Conservation (phyloP, 768 basidiomycete genomes). For the Hypholoma sublateritium region DNA sequence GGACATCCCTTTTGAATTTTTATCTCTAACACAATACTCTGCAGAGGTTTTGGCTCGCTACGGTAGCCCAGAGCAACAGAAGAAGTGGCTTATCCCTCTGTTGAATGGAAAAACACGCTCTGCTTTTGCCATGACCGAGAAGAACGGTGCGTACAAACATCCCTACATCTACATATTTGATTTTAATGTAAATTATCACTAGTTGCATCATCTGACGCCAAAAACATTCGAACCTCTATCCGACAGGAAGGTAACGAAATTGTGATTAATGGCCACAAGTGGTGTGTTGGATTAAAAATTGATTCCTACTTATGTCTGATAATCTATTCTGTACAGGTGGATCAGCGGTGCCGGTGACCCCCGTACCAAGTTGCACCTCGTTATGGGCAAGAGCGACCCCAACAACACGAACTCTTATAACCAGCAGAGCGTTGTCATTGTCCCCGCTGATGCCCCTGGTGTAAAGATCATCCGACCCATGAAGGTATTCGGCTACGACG, state of each 20-base stretch:
- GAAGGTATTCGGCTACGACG: conserved; percentile 92
- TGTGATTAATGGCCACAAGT: conserved; percentile 95
- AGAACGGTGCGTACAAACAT: conserved; percentile 54
- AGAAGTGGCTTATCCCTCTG: conserved; percentile 85
- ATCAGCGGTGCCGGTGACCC: conserved; percentile 97
- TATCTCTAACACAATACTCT: background rate
- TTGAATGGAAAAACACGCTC: conserved; percentile 92
- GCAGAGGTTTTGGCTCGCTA: conserved; percentile 96
- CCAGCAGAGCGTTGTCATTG: conserved; percentile 93
- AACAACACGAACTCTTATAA: conserved; percentile 70
- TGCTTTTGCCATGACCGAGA: conserved; percentile 97
- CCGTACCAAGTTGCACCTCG: conserved; percentile 83
- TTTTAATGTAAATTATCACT: conserved; percentile 8
- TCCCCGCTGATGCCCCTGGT: conserved; percentile 86
- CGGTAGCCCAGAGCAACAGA: conserved; percentile 88
- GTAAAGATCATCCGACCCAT: conserved; percentile 91
- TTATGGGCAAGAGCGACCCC: conserved; percentile 94
- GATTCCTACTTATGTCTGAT: background rate
- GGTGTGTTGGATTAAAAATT: conserved; percentile 58
- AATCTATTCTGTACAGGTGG: conserved; percentile 58
- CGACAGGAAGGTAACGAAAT: conserved; percentile 83
- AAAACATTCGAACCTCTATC: conserved; percentile 89
- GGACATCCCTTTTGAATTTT: background rate
- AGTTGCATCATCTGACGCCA: conserved; percentile 96
- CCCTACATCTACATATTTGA: background rate